Base-by-base conservation (phyloP, 805 yeast species). In the Candida broadrunensis region DNA sequence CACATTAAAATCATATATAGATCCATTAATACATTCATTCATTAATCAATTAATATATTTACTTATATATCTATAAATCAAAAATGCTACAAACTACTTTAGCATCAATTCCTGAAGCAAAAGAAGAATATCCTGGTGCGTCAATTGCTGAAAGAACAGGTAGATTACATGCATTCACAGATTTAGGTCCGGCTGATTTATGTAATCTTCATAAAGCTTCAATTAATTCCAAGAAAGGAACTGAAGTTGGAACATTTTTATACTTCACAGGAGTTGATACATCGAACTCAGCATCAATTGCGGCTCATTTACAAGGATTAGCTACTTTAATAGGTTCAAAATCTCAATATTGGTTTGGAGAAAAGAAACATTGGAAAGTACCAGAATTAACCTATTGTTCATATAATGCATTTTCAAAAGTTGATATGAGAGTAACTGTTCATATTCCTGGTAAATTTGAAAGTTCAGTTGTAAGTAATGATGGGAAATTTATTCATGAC, bases 341-440 rank as follows among this genome's bases (percentile, higher is more conserved):
- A 43, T 65, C 77, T 24, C 95, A 86, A 58, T 66, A 77, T 34
- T 86, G 95, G 95, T 86, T 85, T 65, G 89, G 90, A 12, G 87
- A 81, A 55, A 74, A 72, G 47, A 85, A 78, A 52, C 73, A 73
- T 44, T 85, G 80, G 75, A 81, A 78, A 50, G 87, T 86, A 9
- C 77, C 80, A n/a, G 78, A 82, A 54, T 80, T 86, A 35, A 77
- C 85, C 0, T 83, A 81, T 54, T 81, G 87, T 36, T 65, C 81
- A 11, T 83, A 78, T 65, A 83, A 83, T 56, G 70, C 70, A 5
- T 70, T 83, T 55, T 73, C 82, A 24, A 77, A 70, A 53, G 74
- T 78, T 33, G 95, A 86, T 57, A 78, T 83, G 59, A 70, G 86
- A 34, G 88, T 86, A 19, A 75, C 80, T 1, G 88, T 83, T 24